Evolutionary conservation across 2,329 filamentous ascomycete genomes (phyloP).

Genomic region (Penicillium oxalicum): DNA sequence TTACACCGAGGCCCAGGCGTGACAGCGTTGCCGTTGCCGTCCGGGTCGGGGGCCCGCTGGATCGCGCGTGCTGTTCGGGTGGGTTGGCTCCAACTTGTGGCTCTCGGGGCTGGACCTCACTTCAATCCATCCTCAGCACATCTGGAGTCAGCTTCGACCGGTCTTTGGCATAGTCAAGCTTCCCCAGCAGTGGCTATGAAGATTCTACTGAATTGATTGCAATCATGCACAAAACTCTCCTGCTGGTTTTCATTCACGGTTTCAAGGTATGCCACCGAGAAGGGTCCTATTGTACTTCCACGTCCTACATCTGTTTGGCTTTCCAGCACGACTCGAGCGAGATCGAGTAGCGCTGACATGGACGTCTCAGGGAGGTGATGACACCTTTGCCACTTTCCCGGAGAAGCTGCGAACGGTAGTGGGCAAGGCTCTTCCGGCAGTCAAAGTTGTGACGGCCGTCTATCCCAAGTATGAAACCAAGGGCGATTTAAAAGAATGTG

Average conservation of each 20-base stretch:
- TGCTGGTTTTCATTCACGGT: slow-evolving; percentile 46
- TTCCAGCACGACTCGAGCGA: no score
- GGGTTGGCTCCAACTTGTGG: no score
- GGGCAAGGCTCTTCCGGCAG: slow-evolving; percentile 38
- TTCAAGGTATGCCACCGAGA: slow-evolving; percentile 37
- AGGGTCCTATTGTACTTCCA: no score
- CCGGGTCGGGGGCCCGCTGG: no score
- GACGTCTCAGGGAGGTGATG: slow-evolving; percentile 40
- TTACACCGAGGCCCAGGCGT: no score
- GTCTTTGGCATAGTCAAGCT: no score
- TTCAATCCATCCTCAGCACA: no score
- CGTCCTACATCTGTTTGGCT: no score
- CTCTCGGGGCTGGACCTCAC: no score
- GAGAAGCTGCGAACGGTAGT: slow-evolving; percentile 39
- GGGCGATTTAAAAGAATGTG: slow-evolving; percentile 43
- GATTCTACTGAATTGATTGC: background rate
- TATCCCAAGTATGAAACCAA: slow-evolving; percentile 48
- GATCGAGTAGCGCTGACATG: background rate
- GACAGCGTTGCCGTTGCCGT: no score
- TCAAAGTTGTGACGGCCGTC: slow-evolving; percentile 37
- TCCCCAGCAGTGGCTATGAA: background rate
- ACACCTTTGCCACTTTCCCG: slow-evolving; percentile 45
- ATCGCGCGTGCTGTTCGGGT: no score
- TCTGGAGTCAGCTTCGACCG: no score
- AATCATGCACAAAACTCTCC: slow-evolving; percentile 42